Evolutionary conservation across 305 asterid genomes (phyloP), one percentile per base, ranked within the genome.

Genomic region (Nicotiana rustica): DNA sequence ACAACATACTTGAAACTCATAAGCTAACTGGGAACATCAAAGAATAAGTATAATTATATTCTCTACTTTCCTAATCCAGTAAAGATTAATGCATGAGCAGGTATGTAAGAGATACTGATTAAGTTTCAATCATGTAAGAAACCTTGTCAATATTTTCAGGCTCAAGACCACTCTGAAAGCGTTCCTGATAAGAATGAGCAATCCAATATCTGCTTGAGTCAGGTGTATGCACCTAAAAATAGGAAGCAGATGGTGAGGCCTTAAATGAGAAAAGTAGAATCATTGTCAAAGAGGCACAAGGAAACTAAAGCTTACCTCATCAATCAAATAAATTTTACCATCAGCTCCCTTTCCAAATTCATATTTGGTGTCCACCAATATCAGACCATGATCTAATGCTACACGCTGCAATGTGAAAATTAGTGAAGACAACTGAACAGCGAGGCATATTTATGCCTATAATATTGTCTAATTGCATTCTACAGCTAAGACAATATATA

Each of bases 71-170:
- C 56, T 44, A 71, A 21, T 71, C 61, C 14, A 13, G 7, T 13
- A 6, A 36, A 71, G 61, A 47, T 71, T 6, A 71, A 21, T 71
- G 78, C 14, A 44, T 47, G 78, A 71, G 78, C 4, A 21, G 0
- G 21, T 2, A 4, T 47, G 0, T 6, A 21, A 71, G 78, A 15
- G 15, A 15, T 75, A 52, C 25, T 25, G 10, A 49, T 52, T 73
- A 73, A 49, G 4, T 52, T 75, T 75, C 19, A 47, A 71, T 52
- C 9, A 52, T 52, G 41, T 18, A 36, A 79, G 67, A 55, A 81
- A 96, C 99, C 99, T 96, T 95, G 87, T 96, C 99, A n/a, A 96
- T 92, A 83, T 96, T 96, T 85, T 96, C 98, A 65, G 98, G 99
- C 87, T 96, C 98, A 65, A 93, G 91, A 68, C 96, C 91, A 76